Percentiles rank a stretch among this genome's conserved stretches.
phyloP scores from a whole-genome alignment of 1,139 yeast genomes.

The Candida mesenterica region DNA sequence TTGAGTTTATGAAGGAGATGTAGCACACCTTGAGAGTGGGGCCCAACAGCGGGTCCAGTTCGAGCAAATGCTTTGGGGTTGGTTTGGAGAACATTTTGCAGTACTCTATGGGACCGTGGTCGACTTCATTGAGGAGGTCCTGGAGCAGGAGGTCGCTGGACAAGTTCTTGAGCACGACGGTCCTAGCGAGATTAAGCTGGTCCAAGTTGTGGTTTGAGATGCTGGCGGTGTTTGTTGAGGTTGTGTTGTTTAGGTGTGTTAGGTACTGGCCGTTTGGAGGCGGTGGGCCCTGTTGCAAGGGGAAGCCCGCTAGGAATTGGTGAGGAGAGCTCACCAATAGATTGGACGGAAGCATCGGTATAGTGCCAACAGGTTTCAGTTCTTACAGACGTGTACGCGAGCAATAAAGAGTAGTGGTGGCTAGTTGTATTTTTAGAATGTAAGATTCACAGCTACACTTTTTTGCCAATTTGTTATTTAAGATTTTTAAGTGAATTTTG shows the following conservation, averaged over 20 bases:
- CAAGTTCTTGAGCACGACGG: constrained; percentile 36
- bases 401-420: too few species aligned
- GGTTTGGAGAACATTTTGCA: constrained; percentile 35
- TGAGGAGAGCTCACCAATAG: constrained; percentile 67
- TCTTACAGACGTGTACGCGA: too few species aligned
- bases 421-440: too few species aligned
- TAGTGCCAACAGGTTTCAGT: too few species aligned
- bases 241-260: constrained; percentile 15
- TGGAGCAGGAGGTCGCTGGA: constrained; percentile 26
- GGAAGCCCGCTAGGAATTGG: constrained; percentile 14
- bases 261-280: constrained; percentile 16
- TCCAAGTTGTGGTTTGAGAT: constrained; percentile 29
- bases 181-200: constrained; percentile 38
- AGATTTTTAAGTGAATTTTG: too few species aligned
- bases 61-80: constrained; percentile 26
- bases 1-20: constrained; percentile 41
- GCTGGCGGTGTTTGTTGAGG: constrained; percentile 26
- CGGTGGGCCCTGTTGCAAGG: background rate
- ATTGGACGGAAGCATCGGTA: constrained; percentile 71
- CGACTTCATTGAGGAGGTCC: constrained; percentile 34
- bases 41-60: constrained; percentile 15
- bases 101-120: constrained; percentile 46
- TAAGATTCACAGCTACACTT: too few species aligned
- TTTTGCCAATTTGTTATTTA: too few species aligned
- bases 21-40: constrained; percentile 29